Base-by-base conservation (phyloP, 176 grass and related monocot genomes). In the Juncus effusus region DNA sequence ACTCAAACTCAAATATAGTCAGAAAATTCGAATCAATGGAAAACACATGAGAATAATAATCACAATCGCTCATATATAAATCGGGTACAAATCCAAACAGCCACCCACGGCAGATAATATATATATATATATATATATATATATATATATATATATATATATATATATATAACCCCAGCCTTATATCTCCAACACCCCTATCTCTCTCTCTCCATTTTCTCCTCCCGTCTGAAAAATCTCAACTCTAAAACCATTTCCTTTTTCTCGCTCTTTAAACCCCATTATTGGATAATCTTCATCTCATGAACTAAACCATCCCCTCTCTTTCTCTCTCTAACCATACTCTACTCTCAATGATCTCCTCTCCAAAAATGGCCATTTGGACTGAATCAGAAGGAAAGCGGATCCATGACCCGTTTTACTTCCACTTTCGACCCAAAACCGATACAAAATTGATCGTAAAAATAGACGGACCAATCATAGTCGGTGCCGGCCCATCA, bases 401-500 rank as follows among this genome's bases (percentile, higher is more conserved):
- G 69, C 70, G 73, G 40, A 71, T 59, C 7, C 83, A 91, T 11
- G 87, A 91, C 73, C 87, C 83, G 11, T 54, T 82, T 8, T 82
- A 75, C 65, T 51, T 16, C 56, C 14, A 59, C n/a, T 28, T 61
- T 36, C 11, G 37, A 40, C 10, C 2, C 7, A 10, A 3, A 74
- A 7, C n/a, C 1, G 60, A 69, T 14, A 56, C 4, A 0, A 64
- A 7, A 35, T 15, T 60, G 55, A 78, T 80, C 9, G 49, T 59
- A 10, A 28, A 28, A 28, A 73, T 83, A 7, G 15, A 71, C 2
- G 85, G 82, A 1, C 65, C 90, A 3, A 38, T 97, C 37, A 86
- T 97, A n/a, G 78, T 92, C 0, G 88, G 93, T 4, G 85, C 82
- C 0, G 93, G 93, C 4, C 93, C 93, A 3, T 76, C 88, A 36